Evolutionary conservation across 306 rosid genomes (phyloP), one percentile per base, ranked within the genome.

Genomic region (Begonia masoniana): DNA sequence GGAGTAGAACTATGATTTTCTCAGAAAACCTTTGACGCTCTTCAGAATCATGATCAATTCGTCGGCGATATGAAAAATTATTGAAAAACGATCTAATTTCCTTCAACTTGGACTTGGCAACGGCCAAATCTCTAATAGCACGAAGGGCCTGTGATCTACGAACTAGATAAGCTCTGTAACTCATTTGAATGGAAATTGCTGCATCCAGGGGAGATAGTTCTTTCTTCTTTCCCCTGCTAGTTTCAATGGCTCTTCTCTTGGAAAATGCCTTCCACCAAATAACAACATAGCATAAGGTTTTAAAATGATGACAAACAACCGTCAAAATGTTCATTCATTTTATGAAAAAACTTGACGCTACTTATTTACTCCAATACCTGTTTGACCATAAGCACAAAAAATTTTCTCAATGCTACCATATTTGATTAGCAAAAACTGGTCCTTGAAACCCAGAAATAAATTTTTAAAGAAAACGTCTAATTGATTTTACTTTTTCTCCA

Each of bases 151-250:
- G 72, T 42, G 96, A 88, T 63, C 96, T 68, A 9, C 76, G 87
- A 56, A 88, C 73, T 66, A 88, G 63, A 66, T 81, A 88, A 19
- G 87, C 82, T 59, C 83, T 84, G 68, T 83, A 88, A 53, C 50
- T 75, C 54, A 71, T 43, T 69, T 88, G 96, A 75, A 88, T 88
- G 74, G 74, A 48, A 62, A 71, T 50, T 17, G 95, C 96, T 62
- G 96, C 94, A 69, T 84, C 96, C 70, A 78, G 94, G 39, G 88
- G 82, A 55, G 94, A 88, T 65, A 79, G 41, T 52, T 81, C 88
- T 84, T 88, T 88, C 82, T 55, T 84, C 82, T 88, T 88, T 11
- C 95, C 94, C 67, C 64, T 81, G 36, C 35, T 54, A 39, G 42
- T 76, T 69, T 61, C 69, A 41, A 59, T 59, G 66, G 70, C 78